A percentile compares a stretch with the other conserved stretches of the same genome.
Conservation (phyloP, 345 rosid genomes). For the Hibiscus trionum region DNA sequence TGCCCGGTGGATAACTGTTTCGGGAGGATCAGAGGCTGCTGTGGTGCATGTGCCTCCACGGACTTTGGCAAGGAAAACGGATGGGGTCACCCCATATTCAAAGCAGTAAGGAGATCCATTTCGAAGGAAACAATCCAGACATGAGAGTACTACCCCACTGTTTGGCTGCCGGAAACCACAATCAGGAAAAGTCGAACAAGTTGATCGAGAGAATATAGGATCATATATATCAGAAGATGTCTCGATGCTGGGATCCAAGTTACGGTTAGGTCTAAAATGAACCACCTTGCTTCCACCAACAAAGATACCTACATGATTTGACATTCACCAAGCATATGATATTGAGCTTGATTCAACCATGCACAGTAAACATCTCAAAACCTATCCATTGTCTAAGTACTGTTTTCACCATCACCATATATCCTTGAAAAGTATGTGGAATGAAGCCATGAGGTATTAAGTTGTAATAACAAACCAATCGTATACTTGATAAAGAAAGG, state of each 20-base stretch:
- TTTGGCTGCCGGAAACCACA: constrained; percentile 81
- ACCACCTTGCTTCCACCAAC: constrained; percentile 99
- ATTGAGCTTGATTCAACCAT: constrained; percentile 9
- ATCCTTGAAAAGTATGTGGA: not conserved
- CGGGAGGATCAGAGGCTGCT: constrained; percentile 56
- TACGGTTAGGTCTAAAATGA: constrained; percentile 74
- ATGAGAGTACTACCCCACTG: constrained; percentile 80
- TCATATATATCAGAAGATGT: constrained; percentile 36
- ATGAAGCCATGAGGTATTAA: not conserved
- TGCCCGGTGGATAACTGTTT: constrained; percentile 67
- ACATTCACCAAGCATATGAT: not conserved
- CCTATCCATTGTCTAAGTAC: not conserved
- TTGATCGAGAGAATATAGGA: constrained; percentile 31
- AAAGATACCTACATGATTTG: constrained; percentile 53
- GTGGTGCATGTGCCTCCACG: constrained; percentile 98
- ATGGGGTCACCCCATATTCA: constrained; percentile 66
- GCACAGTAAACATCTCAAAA: not conserved
- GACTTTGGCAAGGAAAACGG: constrained; percentile 61
- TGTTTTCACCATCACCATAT: not conserved
- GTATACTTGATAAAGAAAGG: not conserved
- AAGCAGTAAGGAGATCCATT: constrained; percentile 77
- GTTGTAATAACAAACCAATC: not conserved
- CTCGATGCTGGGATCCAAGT: constrained; percentile 27
- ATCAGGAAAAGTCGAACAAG: constrained; percentile 73
- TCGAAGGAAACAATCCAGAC: constrained; percentile 81